Evolutionary conservation across 768 basidiomycete genomes (phyloP).

Genomic region (Tricholoma terreum): DNA sequence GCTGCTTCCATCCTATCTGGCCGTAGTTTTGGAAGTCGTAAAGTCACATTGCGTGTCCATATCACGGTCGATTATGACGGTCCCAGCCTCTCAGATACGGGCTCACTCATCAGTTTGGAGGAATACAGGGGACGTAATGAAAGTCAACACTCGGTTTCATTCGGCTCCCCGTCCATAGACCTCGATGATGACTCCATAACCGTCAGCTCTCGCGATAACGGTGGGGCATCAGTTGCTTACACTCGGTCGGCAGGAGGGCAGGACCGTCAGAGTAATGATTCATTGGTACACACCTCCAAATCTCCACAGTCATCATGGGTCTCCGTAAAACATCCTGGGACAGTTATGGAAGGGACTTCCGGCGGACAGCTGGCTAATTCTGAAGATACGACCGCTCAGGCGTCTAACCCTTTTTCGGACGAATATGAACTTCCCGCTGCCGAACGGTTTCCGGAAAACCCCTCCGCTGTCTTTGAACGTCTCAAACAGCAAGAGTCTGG

Average conservation of each 20-base stretch:
- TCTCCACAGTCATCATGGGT: constrained; percentile 10
- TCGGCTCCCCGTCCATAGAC: constrained; percentile 40
- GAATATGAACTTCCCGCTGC: constrained; percentile 22
- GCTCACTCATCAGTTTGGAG: constrained; percentile 75
- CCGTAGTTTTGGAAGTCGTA: constrained; percentile 61
- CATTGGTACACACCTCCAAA: constrained; percentile 5
- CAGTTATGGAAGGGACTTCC: background rate
- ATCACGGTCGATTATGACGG: constrained; percentile 89
- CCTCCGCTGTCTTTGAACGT: constrained; percentile 52
- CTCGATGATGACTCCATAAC: constrained; percentile 74
- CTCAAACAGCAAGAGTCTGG: constrained; percentile 44
- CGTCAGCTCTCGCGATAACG: constrained; percentile 66
- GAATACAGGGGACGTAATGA: constrained; percentile 61
- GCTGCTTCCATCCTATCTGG: constrained; percentile 73
- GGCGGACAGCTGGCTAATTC: background rate
- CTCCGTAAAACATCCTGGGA: constrained; percentile 7
- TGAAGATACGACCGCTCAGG: constrained; percentile 1
- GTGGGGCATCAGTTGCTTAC: constrained; percentile 26
- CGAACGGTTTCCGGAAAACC: constrained; percentile 37
- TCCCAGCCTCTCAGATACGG: constrained; percentile 85
- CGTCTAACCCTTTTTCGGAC: constrained; percentile 26
- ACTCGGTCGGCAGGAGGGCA: constrained; percentile 1
- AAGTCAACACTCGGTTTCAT: constrained; percentile 55
- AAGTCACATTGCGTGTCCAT: constrained; percentile 73
- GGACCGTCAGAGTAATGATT: constrained; percentile 1